Base-by-base conservation (phyloP, 768 basidiomycete genomes). In the Hericium alpestre region DNA sequence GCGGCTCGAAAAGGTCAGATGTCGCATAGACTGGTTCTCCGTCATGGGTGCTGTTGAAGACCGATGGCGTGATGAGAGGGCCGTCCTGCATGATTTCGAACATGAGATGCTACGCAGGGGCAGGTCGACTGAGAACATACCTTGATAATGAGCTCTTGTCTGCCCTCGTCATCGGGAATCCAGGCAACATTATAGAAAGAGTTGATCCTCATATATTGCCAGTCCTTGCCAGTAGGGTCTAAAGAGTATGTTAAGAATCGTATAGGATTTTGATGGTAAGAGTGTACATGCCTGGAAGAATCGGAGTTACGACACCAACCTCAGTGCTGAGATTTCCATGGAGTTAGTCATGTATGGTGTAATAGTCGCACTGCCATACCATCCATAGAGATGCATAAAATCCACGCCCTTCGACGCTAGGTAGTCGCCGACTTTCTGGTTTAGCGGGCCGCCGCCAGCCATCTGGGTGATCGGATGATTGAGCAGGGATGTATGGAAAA, bases 141-240 rank as follows among this genome's bases (percentile, higher is more conserved):
- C 16, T 63, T 39, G 12, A 65, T 38, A 22, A 65, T 59, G 4
- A 65, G 41, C 50, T 65, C 64, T 41, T 56, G 65, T 10, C 58
- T 60, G 10, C 57, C 61, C 47, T 65, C 61, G 13, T 47, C 64
- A 38, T 59, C 52, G 9, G 64, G 59, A 25, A 63, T 25, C 48
- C 56, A 63, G 13, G 37, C 41, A 5, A 62, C 56, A 15, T 11
- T 54, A 7, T 60, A 57, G 39, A 63, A 59, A 23, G 51, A 27
- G 22, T 61, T 60, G 10, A 65, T 18, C 2, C 53, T 57, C 40
- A 65, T 32, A 38, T 65, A 65, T 25, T 64, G 59, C 64, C 64
- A 65, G 53, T 65, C 32, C 32, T 32, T 10, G 32, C 32, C 64
- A 15, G 50, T 50, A 32, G 61, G 62, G 22, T 54, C 58, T 25